Evolutionary conservation across 2,329 filamentous ascomycete genomes (phyloP), one percentile per base, ranked within the genome.

Genomic region (Neopestalotiopsis clavispora): DNA sequence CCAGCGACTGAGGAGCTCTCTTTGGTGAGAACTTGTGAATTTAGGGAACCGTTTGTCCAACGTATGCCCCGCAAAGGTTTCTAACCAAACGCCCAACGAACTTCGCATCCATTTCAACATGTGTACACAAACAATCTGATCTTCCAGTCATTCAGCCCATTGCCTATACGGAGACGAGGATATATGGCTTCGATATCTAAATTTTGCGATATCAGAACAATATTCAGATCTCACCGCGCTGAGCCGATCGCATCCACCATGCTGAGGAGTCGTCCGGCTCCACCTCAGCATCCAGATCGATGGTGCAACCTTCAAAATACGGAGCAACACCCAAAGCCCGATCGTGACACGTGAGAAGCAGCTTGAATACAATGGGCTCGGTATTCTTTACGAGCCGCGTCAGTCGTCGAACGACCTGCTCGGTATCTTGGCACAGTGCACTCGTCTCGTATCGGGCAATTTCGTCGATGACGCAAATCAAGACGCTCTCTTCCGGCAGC

Each of bases 381-480:
- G 65, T 61, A 5, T 20, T 49, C 5, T 14, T 12, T 0, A 56
- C 71, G 7, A 71, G 49, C 32, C 68, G 34, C 14, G 66, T 57
- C 20, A 73, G 49, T 60, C 67, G 68, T 58, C 67, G 63, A 1
- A 70, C 49, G 2, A 70, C n/a, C 34, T 20, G 12, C 10, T 70
- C 60, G 13, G 62, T 71, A 4, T 71, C 69, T 5, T 66, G 56
- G 2, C 45, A 30, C 28, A 69, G 58, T 3, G 67, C 49, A 3
- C 4, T 23, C 12, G 67, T 69, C 49, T 70, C 71, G 59, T 72
- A 72, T 49, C 17, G 66, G 30, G 62, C 42, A n/a, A 72, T 49
- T 28, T 73, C 72, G 7, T 74, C 68, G n/a, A 74, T 69, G 58
- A 70, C 57, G 62, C 66, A 70, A 30, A 72, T 59, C 45, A 72